Percentiles rank a stretch among this genome's conserved stretches.
These are phyloP conservation scores for Moesziomyces sp. DNA, from an alignment of 1,284 basidiomycete species.

Conservation along the genomic window DNA sequence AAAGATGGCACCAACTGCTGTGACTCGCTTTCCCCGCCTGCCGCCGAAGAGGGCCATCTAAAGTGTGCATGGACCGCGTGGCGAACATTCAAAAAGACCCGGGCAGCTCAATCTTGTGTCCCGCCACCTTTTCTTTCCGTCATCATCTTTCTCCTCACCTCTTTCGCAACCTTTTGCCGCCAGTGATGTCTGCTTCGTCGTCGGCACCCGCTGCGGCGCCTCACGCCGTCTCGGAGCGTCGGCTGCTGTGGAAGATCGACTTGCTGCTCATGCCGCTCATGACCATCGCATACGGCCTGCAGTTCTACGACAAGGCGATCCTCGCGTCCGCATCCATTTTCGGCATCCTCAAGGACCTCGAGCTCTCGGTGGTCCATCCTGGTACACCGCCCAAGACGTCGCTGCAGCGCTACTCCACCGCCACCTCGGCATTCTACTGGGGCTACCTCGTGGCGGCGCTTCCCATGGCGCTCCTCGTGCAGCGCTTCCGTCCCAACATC, in stretches of 20 bases:
- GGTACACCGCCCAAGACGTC: conserved; percentile 59
- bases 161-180: background rate
- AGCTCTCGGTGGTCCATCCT: conserved; percentile 60
- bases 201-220: conserved; percentile 1
- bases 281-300: conserved; percentile 70
- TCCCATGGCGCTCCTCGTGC: conserved; percentile 70
- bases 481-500: conserved; percentile 69
- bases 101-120: too few species aligned
- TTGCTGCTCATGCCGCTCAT: conserved; percentile 69
- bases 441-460: conserved; percentile 70
- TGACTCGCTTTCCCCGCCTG: too few species aligned
- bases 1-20: too few species aligned
- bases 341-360: conserved; percentile 70
- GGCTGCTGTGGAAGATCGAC: conserved; percentile 51
- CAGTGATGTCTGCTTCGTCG: background rate
- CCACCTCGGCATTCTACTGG: conserved; percentile 69
- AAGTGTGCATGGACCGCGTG: too few species aligned
- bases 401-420: conserved; percentile 50
- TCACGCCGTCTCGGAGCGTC: conserved; percentile 30
- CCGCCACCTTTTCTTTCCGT: background rate
- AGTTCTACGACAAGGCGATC: conserved; percentile 72
- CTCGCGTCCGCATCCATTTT: conserved; percentile 71
- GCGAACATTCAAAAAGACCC: too few species aligned
- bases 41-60: too few species aligned
- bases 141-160: background rate